A percentile compares a stretch with the other conserved stretches of the same genome.
Conservation (phyloP, 352 stramenopile genomes). For the Globisporangium nagaii region DNA sequence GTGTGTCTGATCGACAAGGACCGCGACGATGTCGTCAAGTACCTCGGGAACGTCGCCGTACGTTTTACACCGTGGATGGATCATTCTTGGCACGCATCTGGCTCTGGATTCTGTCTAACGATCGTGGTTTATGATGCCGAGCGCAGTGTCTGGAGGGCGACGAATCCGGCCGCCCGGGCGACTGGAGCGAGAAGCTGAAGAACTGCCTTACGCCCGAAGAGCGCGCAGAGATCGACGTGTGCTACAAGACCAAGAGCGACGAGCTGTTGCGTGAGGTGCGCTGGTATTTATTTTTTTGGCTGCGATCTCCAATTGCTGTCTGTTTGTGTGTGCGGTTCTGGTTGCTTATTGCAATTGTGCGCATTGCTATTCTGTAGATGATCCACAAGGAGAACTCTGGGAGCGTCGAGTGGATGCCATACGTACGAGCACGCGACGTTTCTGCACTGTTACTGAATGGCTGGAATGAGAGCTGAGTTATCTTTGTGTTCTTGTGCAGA, state of each 20-base stretch:
- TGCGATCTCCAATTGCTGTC: too few relatives aligned
- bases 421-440: too few relatives aligned
- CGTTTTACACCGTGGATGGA: background rate
- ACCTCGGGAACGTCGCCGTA: constrained; percentile 69
- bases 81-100: background rate
- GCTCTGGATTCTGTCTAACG: too few relatives aligned
- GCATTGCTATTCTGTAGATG: constrained; percentile 32
- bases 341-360: too few relatives aligned
- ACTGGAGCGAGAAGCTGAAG: constrained; percentile 67
- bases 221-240: constrained; percentile 43
- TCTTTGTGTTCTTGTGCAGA: constrained; percentile 21
- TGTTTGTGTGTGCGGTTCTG: too few relatives aligned
- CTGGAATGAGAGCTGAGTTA: background rate
- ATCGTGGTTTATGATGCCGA: background rate
- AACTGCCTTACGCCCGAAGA: constrained; percentile 70
- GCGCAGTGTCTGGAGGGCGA: constrained; percentile 75
- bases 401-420: constrained; percentile 67
- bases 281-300: background rate
- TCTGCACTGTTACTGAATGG: background rate
- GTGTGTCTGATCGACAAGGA: constrained; percentile 72
- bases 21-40: constrained; percentile 67
- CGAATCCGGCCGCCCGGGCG: constrained; percentile 55
- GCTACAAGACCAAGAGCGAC: constrained; percentile 51
- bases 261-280: constrained; percentile 44
- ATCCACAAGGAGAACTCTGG: constrained; percentile 47